Evolutionary conservation across 2,329 filamentous ascomycete genomes (phyloP), one percentile per base, ranked within the genome.

Genomic region (Sclerotinia trifoliorum): DNA sequence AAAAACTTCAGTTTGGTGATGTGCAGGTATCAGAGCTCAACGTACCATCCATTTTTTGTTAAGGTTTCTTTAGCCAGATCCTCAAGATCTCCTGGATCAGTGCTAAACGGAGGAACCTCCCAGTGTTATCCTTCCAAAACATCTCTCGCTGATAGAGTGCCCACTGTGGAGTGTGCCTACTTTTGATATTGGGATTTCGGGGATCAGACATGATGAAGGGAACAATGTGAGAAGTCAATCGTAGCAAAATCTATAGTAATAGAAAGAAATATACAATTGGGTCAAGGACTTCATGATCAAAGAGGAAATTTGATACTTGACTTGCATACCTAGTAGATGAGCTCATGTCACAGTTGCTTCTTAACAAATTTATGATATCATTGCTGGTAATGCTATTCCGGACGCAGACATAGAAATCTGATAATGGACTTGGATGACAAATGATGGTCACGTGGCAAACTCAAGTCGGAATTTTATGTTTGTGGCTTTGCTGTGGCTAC

Each of bases 81-180:
- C 77, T 89, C 85, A n/a, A 89, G 81, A 66, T 86, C 83, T 65
- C 79, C 82, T 0, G 87, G 86, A 35, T 88, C 63, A 26, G 84
- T 87, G 71, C 85, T 85, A 75, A 87, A 86, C 0, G 80, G 80
- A 0, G 81, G 79, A 0, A 79, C 76, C 70, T 83, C 74, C 67
- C 46, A 4, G 83, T 79, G 67, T 86, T 86, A 48, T 78, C 77
- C 63, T 81, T 81, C 83, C 81, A 85, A 74, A 87, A 86, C 70
- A 83, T 81, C 68, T 86, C 80, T 19, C 83, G 80, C 72, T 87
- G 84, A 72, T 86, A 86, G 11, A 84, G 77, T 15, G 78, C 82
- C 78, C 82, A 86, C 76, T 86, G 82, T 15, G 84, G 84, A 2
- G 84, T 86, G 46, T 78, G 80, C 70, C 84, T 78, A 64, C 77